A percentile compares a stretch with the other conserved stretches of the same genome.
These are phyloP conservation scores for Syzygium aromaticum DNA, from an alignment of 345 rosid genomes.

Conservation along the genomic window DNA sequence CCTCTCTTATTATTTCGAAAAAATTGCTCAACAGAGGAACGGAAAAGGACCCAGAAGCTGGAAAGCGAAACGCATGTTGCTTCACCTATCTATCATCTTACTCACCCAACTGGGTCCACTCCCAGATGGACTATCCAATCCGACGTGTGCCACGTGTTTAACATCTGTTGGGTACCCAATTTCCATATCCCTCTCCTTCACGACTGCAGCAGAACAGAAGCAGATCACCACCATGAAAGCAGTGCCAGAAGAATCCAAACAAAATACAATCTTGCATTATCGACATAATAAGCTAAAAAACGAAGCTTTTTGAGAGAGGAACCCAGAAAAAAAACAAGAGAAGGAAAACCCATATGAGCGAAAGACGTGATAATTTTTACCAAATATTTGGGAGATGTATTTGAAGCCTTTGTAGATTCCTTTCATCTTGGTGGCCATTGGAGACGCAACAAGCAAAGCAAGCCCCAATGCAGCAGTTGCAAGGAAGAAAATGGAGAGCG, in stretches of 20 bases:
- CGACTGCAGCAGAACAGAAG: conserved; percentile 24
- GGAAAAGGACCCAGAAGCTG: background rate
- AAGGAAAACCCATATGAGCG: background rate
- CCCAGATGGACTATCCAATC: conserved; percentile 75
- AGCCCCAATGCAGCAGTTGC: background rate
- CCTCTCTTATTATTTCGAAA: background rate
- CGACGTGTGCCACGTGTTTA: conserved; percentile 88
- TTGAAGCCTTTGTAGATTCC: conserved; percentile 87
- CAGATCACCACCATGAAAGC: background rate
- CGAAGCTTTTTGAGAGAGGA: background rate
- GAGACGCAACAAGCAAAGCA: conserved; percentile 8
- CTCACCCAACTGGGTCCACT: conserved; percentile 86
- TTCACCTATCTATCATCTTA: background rate
- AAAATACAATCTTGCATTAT: background rate
- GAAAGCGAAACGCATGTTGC: background rate
- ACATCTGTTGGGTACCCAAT: conserved; percentile 96
- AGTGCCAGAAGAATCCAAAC: background rate
- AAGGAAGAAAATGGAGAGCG: background rate
- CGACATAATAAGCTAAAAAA: background rate
- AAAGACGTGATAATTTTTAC: conserved; percentile 9
- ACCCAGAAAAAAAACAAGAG: background rate
- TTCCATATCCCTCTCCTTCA: conserved; percentile 72
- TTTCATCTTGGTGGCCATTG: conserved; percentile 76
- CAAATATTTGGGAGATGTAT: conserved; percentile 77
- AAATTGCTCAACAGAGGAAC: background rate